Evolutionary conservation across 257 asterid genomes (phyloP).

Genomic region (Henckelia pumila): DNA sequence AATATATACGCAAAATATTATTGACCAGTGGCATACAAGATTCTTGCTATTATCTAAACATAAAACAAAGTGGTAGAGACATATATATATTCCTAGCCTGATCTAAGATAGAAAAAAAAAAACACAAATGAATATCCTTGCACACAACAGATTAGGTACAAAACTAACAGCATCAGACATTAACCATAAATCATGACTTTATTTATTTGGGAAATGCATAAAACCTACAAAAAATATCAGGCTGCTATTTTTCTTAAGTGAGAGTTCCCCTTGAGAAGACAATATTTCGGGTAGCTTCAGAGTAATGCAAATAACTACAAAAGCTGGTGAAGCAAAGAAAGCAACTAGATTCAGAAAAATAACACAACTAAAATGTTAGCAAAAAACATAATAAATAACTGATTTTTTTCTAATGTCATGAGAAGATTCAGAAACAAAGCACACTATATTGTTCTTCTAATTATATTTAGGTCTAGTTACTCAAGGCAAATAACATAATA

Average conservation of each 20-base stretch:
- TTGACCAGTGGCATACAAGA: too few species aligned
- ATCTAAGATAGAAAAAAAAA: too few species aligned
- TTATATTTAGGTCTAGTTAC: too few species aligned
- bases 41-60: too few species aligned
- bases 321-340: background rate
- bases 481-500: too few species aligned
- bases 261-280: background rate
- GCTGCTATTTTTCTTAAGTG: background rate
- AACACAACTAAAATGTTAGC: too few species aligned
- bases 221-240: background rate
- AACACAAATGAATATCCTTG: background rate
- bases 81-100: background rate
- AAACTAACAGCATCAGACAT: background rate
- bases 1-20: background rate
- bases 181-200: background rate
- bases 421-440: too few species aligned
- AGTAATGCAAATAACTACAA: background rate
- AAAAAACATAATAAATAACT: too few species aligned
- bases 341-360: too few species aligned
- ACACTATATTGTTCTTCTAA: too few species aligned
- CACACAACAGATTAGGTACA: background rate
- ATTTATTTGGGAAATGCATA: background rate
- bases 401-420: too few species aligned
- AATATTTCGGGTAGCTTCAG: too few species aligned
- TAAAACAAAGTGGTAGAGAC: background rate